Percentiles rank a stretch among this genome's conserved stretches.
phyloP scores from a whole-genome alignment of 768 basidiomycete genomes.

The Suillus brevipes region DNA sequence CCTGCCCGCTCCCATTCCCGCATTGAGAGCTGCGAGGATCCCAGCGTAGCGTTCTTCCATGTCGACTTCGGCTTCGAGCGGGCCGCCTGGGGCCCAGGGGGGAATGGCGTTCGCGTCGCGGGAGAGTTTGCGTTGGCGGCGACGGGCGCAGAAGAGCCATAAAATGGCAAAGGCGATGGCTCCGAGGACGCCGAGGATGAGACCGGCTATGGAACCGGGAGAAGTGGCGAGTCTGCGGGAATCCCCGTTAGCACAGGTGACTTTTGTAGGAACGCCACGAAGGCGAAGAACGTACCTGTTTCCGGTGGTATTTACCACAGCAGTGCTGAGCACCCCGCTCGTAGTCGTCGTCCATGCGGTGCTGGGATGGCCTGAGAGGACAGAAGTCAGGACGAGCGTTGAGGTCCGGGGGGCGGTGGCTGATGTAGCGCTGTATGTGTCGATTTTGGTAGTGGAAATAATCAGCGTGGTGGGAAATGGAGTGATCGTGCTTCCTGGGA shows the following conservation, averaged over 20 bases:
- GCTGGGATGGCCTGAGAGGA: conserved; percentile 16
- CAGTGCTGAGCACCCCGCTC: conserved; percentile 26
- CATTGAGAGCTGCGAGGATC: conserved; percentile 26
- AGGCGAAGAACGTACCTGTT: conserved; percentile 18
- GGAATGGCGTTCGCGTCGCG: conserved; percentile 19
- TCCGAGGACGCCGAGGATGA: conserved; percentile 28
- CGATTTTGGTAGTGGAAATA: conserved; percentile 16
- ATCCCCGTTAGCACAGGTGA: conserved; percentile 9
- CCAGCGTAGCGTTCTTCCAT: conserved; percentile 30
- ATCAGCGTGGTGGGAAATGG: conserved; percentile 16
- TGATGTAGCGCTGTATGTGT: conserved; percentile 2
- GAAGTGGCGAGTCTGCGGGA: conserved; percentile 14
- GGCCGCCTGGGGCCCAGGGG: conserved; percentile 15
- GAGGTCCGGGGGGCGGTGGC: conserved; percentile 14
- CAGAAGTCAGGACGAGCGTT: conserved; percentile 22
- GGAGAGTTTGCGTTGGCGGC: conserved; percentile 26
- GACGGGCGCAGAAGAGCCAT: conserved; percentile 35
- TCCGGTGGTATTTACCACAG: conserved; percentile 7
- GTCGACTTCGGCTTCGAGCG: conserved; percentile 26
- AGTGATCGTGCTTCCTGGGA: background rate
- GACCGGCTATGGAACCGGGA: conserved; percentile 24
- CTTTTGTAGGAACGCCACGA: too few species aligned
- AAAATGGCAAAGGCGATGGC: conserved; percentile 26
- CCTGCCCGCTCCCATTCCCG: conserved; percentile 13
- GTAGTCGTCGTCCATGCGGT: conserved; percentile 22